Base-by-base conservation (phyloP, 306 rosid genomes). In the Cucurbita argyrosperma region DNA sequence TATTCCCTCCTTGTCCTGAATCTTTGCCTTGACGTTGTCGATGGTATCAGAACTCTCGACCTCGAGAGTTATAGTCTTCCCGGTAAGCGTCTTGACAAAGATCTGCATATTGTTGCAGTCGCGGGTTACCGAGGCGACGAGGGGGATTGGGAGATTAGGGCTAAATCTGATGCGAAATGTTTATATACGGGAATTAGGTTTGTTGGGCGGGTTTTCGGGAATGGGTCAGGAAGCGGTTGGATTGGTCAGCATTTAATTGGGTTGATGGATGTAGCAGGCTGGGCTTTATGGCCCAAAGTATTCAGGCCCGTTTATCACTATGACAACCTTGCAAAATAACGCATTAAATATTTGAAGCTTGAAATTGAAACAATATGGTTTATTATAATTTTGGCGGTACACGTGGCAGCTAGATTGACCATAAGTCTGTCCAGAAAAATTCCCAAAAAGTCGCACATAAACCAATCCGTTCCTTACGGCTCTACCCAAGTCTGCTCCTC, bases 41-140 rank as follows among this genome's bases (percentile, higher is more conserved):
- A 87, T 87, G 45, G 91, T 87, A 81, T 87, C 91, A 0, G 87
- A 85, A 4, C 87, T 85, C 74, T 87, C 91, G 10, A 87, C 89
- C 82, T 87, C 87, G 0, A 87, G 87, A 82, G 89, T 87, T n/a
- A 87, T 87, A 3, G 91, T 87, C 71, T 87, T 87, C 30, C 91
- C 89, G 64, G 87, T 87, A 5, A 87, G 81, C 80, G 89, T 87
- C 76, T 87, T 85, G 72, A 87, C 89, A 79, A 87, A 87, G 82
- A 87, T 87, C 84, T 87, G 89, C 87, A 87, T 87, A 63, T n/a
- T 63, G 26, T 10, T 1, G 70, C 15, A 40, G 50, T 2, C 8
- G 18, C 2, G 5, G 46, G 47, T 39, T 14, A 35, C 49, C 4
- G 23, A 62, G 18, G 1, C 21, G 18, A 62, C 13, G 69, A 14